Evolutionary conservation across 2,329 filamentous ascomycete species (phyloP).

Genomic region (Fusarium tanahbumbuense): DNA sequence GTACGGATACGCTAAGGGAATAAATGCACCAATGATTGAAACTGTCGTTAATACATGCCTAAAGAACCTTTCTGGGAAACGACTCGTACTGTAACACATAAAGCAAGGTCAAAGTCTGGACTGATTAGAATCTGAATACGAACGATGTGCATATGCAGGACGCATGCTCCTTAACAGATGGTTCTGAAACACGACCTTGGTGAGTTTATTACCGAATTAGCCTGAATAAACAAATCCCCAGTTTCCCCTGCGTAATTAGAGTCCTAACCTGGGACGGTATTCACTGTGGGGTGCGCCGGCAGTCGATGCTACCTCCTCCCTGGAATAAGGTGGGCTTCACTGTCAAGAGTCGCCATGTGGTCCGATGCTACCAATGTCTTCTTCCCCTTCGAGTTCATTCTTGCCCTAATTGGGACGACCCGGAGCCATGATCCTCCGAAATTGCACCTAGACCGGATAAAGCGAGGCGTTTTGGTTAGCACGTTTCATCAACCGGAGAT

Average conservation of each 20-base stretch:
- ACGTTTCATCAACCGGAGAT: constrained; percentile 30
- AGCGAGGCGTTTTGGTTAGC: constrained; percentile 7
- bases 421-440: constrained; percentile 34
- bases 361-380: background rate
- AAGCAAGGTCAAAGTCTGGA: background rate
- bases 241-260: constrained; percentile 14
- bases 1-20: background rate
- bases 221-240: constrained; percentile 24
- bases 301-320: constrained; percentile 23
- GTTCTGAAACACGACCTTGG: constrained; percentile 21
- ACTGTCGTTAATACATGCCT: background rate
- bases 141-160: background rate
- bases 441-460: constrained; percentile 31
- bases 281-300: constrained; percentile 14
- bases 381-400: background rate
- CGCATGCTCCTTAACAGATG: background rate
- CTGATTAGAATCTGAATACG: background rate
- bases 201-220: constrained; percentile 12
- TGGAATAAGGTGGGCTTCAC: background rate
- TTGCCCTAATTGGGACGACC: constrained; percentile 13
- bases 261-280: background rate
- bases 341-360: constrained; percentile 14
- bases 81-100: background rate
- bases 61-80: background rate
- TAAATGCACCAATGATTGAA: constrained; percentile 21